Conservation (phyloP, 805 yeast species). For the Kuraishia piskuri region DNA sequence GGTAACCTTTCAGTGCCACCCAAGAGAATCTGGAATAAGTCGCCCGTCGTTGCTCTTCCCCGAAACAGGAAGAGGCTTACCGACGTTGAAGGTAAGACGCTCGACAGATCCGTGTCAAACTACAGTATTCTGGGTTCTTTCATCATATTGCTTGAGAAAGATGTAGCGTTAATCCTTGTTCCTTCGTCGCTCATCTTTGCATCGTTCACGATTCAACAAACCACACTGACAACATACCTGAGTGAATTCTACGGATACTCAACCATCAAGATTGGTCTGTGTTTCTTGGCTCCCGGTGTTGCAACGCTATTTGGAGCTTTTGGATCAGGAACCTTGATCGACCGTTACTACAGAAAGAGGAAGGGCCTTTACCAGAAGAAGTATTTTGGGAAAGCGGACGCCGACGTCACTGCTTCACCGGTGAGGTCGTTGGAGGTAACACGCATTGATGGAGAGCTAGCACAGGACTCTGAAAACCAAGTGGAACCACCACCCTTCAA, state of each 20-base stretch:
- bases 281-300: constrained; percentile 60
- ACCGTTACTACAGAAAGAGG: constrained; percentile 33
- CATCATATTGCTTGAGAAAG: constrained; percentile 31
- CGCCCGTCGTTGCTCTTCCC: constrained; percentile 7
- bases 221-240: constrained; percentile 48
- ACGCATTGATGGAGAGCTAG: not conserved
- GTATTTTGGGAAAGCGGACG: constrained; percentile 3
- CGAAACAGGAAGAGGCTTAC: not conserved
- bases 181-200: constrained; percentile 55
- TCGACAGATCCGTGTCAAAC: constrained; percentile 6
- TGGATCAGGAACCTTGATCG: constrained; percentile 41
- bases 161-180: constrained; percentile 36
- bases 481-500: constrained; percentile 31
- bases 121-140: constrained; percentile 25
- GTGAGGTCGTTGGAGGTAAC: constrained; percentile 33
- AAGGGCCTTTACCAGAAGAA: constrained; percentile 21
- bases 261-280: constrained; percentile 47
- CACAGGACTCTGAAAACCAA: not conserved
- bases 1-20: constrained; percentile 21
- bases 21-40: constrained; percentile 1
- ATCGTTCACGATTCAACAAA: constrained; percentile 53
- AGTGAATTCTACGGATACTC: constrained; percentile 35
- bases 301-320: constrained; percentile 55
- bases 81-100: not conserved
- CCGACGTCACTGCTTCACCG: constrained; percentile 33